Percentiles rank a stretch among this genome's conserved stretches.
Conservation (phyloP, 106 monocot species). For the Cymbidium sinense region DNA sequence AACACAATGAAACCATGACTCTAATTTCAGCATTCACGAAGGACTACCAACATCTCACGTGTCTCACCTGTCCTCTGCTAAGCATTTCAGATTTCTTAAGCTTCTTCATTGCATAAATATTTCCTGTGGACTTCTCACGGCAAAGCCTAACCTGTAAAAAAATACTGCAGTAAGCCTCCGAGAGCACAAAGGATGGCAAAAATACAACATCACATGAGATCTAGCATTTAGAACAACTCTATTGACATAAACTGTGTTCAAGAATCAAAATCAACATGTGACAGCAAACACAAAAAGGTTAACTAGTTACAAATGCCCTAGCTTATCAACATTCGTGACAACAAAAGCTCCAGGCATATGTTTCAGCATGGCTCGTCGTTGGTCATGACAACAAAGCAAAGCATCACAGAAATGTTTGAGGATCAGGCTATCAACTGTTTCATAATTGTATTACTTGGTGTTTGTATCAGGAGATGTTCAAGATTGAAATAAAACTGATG, state of each 20-base stretch:
- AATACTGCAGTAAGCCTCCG: neutral
- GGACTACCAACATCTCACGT: neutral
- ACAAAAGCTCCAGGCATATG: neutral
- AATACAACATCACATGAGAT: neutral
- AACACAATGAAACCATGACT: neutral
- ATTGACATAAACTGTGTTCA: neutral
- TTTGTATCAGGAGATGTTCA: neutral
- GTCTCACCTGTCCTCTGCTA: constrained; percentile 40
- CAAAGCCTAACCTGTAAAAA: constrained; percentile 33
- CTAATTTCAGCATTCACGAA: constrained; percentile 1
- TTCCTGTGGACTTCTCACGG: constrained; percentile 37
- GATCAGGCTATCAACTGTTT: neutral
- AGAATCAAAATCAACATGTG: neutral
- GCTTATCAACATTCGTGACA: neutral
- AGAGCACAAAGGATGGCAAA: neutral
- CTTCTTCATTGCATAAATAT: constrained; percentile 54
- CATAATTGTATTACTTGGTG: neutral
- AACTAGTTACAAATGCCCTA: neutral
- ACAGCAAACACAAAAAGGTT: neutral
- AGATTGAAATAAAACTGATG: neutral
- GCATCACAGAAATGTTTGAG: neutral
- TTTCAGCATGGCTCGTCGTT: neutral
- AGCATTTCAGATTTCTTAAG: constrained; percentile 52
- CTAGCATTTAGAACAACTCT: neutral
- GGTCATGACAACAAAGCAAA: neutral